A percentile compares a stretch with the other conserved stretches of the same genome.
Evolutionary conservation across 2,329 filamentous ascomycete genomes (phyloP).

Genomic region (Aaosphaeria pasadenensis): DNA sequence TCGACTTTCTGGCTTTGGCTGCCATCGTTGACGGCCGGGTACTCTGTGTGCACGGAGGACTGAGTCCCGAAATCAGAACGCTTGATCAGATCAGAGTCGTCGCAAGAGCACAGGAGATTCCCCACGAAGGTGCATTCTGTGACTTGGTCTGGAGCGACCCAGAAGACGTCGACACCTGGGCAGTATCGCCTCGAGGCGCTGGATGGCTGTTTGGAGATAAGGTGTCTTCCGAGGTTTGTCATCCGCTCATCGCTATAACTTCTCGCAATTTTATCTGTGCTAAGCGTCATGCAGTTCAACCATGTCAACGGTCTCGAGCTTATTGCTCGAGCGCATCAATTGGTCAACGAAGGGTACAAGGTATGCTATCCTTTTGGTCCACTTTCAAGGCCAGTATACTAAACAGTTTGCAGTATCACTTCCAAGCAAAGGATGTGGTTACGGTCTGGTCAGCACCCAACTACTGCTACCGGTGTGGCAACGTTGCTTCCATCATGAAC

Average conservation of each 20-base stretch:
- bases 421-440: slow-evolving; percentile 89
- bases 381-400: not conserved
- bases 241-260: not conserved
- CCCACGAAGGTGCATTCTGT: slow-evolving; percentile 97
- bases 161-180: slow-evolving; percentile 68
- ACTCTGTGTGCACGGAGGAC: slow-evolving; percentile 94
- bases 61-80: slow-evolving; percentile 94
- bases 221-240: slow-evolving; percentile 60
- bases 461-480: slow-evolving; percentile 94
- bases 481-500: slow-evolving; percentile 85
- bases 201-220: slow-evolving; percentile 70
- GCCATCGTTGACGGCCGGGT: slow-evolving; percentile 99
- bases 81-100: slow-evolving; percentile 85
- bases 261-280: not conserved
- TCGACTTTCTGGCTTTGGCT: slow-evolving; percentile 96
- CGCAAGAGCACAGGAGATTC: slow-evolving; percentile 84
- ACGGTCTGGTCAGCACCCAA: slow-evolving; percentile 88
- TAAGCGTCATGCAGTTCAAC: slow-evolving; percentile 54
- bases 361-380: slow-evolving; percentile 27
- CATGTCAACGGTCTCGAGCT: slow-evolving; percentile 71
- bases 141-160: slow-evolving; percentile 93
- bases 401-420: slow-evolving; percentile 68
- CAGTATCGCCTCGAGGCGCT: slow-evolving; percentile 65
- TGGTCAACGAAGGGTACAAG: slow-evolving; percentile 76
- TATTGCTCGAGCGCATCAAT: slow-evolving; percentile 70